These are phyloP conservation scores for Rhizopogon roseolus DNA, from an alignment of 768 basidiomycete species.

Conservation along the genomic window DNA sequence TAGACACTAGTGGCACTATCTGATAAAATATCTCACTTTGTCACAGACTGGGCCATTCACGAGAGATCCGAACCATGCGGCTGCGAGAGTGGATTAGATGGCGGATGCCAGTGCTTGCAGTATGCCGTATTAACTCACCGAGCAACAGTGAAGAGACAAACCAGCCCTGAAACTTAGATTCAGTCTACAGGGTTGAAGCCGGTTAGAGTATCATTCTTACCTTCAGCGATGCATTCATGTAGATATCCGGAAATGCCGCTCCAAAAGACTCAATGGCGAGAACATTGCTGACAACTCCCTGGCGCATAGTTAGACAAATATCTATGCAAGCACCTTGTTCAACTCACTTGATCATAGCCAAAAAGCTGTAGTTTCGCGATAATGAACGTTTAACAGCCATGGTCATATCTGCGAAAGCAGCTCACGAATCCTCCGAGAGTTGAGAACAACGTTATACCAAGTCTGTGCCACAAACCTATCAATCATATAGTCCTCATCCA, in stretches of 20 bases:
- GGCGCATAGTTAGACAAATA: background rate
- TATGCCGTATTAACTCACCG: slow-evolving; percentile 11
- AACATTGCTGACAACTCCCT: slow-evolving; percentile 29
- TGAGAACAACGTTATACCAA: slow-evolving; percentile 28
- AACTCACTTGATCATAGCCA: slow-evolving; percentile 24
- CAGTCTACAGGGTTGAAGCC: background rate
- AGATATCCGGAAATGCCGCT: slow-evolving; percentile 26
- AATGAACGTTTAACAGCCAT: background rate
- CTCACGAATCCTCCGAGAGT: slow-evolving; percentile 28
- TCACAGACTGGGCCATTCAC: slow-evolving; percentile 27
- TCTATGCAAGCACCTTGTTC: background rate
- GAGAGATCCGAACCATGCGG: slow-evolving; percentile 26
- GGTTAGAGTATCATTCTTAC: slow-evolving; percentile 4
- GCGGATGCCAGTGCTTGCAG: background rate
- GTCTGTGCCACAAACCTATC: slow-evolving; percentile 8
- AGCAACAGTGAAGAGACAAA: slow-evolving; percentile 24
- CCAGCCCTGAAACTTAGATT: slow-evolving; percentile 21
- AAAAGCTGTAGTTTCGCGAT: slow-evolving; percentile 16
- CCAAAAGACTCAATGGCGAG: slow-evolving; percentile 29
- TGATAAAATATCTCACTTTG: slow-evolving; percentile 5
- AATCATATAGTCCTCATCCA: background rate
- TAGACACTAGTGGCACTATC: background rate
- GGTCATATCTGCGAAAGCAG: background rate
- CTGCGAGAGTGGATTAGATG: slow-evolving; percentile 12
- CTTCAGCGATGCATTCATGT: slow-evolving; percentile 22